These are phyloP conservation scores for Xylariaceae sp. DNA, from an alignment of 2,329 filamentous ascomycete genomes.

Conservation along the genomic window DNA sequence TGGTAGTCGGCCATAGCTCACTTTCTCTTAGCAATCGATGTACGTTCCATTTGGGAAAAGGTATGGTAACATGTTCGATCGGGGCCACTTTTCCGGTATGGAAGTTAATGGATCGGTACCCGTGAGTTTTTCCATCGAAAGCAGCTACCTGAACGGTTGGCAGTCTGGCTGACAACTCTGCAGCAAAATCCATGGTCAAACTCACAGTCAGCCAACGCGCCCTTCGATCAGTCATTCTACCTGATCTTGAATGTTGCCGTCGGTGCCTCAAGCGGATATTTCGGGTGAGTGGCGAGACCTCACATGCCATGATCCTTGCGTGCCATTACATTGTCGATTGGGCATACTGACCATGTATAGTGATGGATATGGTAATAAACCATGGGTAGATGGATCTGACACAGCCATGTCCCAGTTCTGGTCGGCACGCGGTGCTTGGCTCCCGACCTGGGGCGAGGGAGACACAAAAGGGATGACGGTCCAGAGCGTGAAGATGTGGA, in stretches of 20 bases:
- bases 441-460: conserved; percentile 42
- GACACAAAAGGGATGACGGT: conserved; percentile 41
- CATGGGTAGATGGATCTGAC: conserved; percentile 39
- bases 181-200: conserved; percentile 39
- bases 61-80: conserved; percentile 32
- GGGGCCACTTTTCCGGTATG: conserved; percentile 36
- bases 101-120: conserved; percentile 17
- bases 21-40: conserved; percentile 10
- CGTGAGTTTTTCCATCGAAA: conserved; percentile 28
- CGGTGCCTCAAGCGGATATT: conserved; percentile 45
- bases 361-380: conserved; percentile 40
- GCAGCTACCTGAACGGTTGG: conserved; percentile 22
- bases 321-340: conserved; percentile 8
- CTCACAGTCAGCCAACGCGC: conserved; percentile 36
- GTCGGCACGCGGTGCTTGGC: conserved; percentile 36
- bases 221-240: conserved; percentile 49
- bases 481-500: conserved; percentile 43
- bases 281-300: conserved; percentile 26
- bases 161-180: conserved; percentile 8
- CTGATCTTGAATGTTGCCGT: conserved; percentile 49
- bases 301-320: too few relatives aligned
- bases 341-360: conserved; percentile 16
- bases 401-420: conserved; percentile 39
- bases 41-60: conserved; percentile 32
- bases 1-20: conserved; percentile 15